Evolutionary conservation across 768 basidiomycete genomes (phyloP).

Genomic region (Tulasnella calospora): DNA sequence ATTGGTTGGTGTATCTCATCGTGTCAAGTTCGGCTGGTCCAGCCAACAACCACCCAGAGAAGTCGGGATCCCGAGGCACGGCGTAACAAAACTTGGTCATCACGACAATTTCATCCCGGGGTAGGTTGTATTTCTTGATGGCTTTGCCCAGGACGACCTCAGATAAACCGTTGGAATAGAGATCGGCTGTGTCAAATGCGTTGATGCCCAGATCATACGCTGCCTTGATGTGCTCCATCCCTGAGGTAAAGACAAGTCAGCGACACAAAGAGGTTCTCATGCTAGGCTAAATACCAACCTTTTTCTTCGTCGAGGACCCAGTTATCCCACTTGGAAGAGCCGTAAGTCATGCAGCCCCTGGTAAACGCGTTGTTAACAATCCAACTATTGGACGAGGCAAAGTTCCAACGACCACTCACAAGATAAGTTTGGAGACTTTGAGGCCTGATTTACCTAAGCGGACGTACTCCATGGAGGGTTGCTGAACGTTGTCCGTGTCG

Average conservation of each 20-base stretch:
- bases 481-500: neutral
- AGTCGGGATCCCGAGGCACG: neutral
- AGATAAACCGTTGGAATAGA: constrained; percentile 34
- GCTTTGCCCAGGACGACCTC: constrained; percentile 67
- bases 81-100: constrained; percentile 56
- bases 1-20: constrained; percentile 54
- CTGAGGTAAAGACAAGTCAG: neutral
- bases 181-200: constrained; percentile 6
- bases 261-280: neutral
- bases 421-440: constrained; percentile 7
- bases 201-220: constrained; percentile 19
- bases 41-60: neutral
- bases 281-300: neutral
- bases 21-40: constrained; percentile 33
- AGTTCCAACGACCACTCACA: neutral
- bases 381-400: neutral
- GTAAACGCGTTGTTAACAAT: neutral
- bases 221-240: neutral
- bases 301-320: constrained; percentile 13
- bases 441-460: constrained; percentile 13
- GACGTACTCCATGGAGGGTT: constrained; percentile 6
- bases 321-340: neutral
- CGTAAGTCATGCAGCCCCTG: constrained; percentile 11
- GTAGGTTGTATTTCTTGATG: constrained; percentile 48
- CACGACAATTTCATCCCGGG: constrained; percentile 62